These are phyloP conservation scores for Hyaloperonospora arabidopsidis DNA, from an alignment of 352 stramenopile species.

Conservation along the genomic window DNA sequence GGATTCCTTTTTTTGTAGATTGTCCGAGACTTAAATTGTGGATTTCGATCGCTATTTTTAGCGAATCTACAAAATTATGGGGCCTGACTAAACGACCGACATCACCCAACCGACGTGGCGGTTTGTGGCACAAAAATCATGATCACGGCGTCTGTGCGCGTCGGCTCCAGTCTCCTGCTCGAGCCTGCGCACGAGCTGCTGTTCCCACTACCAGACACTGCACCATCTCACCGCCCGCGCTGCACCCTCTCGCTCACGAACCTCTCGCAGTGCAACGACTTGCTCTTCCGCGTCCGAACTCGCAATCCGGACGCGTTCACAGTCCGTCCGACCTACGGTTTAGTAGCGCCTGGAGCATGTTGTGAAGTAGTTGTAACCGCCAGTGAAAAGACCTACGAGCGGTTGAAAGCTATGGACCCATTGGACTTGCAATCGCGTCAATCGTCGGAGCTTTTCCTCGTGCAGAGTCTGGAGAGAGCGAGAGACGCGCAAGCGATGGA, in stretches of 20 bases:
- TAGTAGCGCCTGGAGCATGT: slow-evolving; percentile 36
- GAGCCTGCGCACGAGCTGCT: slow-evolving; percentile 53
- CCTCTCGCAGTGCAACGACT: slow-evolving; percentile 45
- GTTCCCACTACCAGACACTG: slow-evolving; percentile 26
- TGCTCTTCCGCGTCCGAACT: slow-evolving; percentile 72
- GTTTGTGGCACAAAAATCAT: slow-evolving; percentile 17
- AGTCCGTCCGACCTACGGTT: slow-evolving; percentile 57
- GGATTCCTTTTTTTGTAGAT: too few relatives aligned
- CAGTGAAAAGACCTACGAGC: slow-evolving; percentile 21
- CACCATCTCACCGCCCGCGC: slow-evolving; percentile 12
- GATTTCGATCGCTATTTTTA: too few relatives aligned
- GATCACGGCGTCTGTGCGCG: slow-evolving; percentile 64
- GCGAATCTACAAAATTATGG: too few relatives aligned
- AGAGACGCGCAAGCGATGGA: slow-evolving; percentile 40
- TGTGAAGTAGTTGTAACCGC: slow-evolving; percentile 37
- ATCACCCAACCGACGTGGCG: too few relatives aligned
- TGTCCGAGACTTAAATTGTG: too few relatives aligned
- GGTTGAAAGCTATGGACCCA: slow-evolving; percentile 30
- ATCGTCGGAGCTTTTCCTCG: slow-evolving; percentile 42
- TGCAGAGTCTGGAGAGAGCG: slow-evolving; percentile 46
- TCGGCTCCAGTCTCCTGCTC: slow-evolving; percentile 67
- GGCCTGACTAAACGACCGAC: too few relatives aligned
- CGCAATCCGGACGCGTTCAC: slow-evolving; percentile 70
- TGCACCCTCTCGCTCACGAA: slow-evolving; percentile 53
- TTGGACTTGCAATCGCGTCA: slow-evolving; percentile 29